Evolutionary conservation across 176 grass and related monocot species (phyloP).

Genomic region (Themeda triandra): DNA sequence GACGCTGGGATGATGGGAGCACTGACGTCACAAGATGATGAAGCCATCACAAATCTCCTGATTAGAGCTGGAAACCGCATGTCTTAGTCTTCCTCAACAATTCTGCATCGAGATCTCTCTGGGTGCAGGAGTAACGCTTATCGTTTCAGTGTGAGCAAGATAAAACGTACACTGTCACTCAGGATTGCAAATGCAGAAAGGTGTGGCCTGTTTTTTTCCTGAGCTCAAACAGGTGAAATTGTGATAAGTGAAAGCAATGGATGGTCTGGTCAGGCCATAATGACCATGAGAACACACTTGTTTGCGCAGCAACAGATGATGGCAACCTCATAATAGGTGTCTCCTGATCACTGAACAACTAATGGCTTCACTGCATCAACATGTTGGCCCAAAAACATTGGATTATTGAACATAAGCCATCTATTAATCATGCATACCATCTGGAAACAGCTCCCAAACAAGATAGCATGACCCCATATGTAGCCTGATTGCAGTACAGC

Average conservation of each 20-base stretch:
- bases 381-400: not conserved
- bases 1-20: too few relatives aligned
- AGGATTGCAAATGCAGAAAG: not conserved
- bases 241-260: not conserved
- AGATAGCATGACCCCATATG: not conserved
- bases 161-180: not conserved
- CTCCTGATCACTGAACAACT: not conserved
- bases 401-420: not conserved
- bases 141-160: not conserved
- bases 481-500: not conserved
- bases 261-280: too few relatives aligned
- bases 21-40: not conserved
- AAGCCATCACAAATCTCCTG: constrained; percentile 5
- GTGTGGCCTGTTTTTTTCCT: not conserved
- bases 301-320: not conserved
- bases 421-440: too few relatives aligned
- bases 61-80: not conserved
- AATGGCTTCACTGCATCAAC: not conserved
- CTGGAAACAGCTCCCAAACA: not conserved
- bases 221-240: not conserved
- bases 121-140: not conserved
- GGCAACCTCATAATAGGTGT: not conserved
- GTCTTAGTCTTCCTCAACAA: not conserved
- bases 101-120: not conserved
- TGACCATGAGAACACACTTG: too few relatives aligned